phyloP scores from a whole-genome alignment of 139 green algal genomes.

The Closterium sp. region DNA sequence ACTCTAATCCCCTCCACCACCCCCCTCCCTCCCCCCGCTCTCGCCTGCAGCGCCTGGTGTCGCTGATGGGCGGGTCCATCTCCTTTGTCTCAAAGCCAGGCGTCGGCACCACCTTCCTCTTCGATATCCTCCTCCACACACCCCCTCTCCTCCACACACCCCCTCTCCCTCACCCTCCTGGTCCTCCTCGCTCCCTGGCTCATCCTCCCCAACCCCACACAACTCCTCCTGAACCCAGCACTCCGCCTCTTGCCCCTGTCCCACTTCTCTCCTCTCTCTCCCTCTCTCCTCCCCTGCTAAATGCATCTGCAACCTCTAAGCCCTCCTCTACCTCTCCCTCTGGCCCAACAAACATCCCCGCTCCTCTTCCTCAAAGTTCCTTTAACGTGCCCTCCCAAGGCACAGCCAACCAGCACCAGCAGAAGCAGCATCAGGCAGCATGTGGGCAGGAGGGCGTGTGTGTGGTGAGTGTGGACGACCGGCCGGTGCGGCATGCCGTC shows the following conservation, averaged over 20 bases:
- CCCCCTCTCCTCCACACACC: too few species aligned
- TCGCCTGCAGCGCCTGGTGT: background rate
- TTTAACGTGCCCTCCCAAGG: background rate
- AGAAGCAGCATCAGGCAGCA: background rate
- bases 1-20: background rate
- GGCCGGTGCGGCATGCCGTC: constrained; percentile 25
- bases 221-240: too few species aligned
- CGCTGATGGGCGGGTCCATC: background rate
- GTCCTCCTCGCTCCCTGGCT: too few species aligned
- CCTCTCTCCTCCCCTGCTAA: background rate
- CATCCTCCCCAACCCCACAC: too few species aligned
- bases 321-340: background rate
- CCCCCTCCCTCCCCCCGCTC: too few species aligned
- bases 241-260: too few species aligned
- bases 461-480: constrained; percentile 34
- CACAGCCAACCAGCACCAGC: background rate
- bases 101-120: too few species aligned
- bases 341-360: background rate
- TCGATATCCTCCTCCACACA: too few species aligned
- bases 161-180: too few species aligned
- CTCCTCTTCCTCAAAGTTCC: background rate
- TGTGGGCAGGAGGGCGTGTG: background rate
- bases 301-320: background rate
- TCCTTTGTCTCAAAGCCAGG: too few species aligned
- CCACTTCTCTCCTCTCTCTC: too few species aligned